Percentiles rank a stretch among this genome's conserved stretches.
Evolutionary conservation across 495 filamentous ascomycete genomes (phyloP).

Genomic region (Eremomyces bilateralis): DNA sequence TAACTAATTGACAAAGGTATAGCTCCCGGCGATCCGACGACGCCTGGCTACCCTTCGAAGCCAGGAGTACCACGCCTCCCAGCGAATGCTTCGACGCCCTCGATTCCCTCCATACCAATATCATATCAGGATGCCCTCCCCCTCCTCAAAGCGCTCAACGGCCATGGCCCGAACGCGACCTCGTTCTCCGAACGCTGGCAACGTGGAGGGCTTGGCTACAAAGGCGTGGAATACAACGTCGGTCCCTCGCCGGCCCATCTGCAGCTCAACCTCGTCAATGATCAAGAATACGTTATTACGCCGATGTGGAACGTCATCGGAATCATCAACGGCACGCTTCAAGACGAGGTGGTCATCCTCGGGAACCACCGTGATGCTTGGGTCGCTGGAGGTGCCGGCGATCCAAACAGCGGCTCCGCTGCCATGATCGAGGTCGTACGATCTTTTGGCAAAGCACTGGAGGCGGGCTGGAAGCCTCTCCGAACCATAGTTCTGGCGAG

Average conservation of each 20-base stretch:
- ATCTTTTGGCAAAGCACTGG: slow-evolving; percentile 15
- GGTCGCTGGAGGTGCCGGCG: slow-evolving; percentile 44
- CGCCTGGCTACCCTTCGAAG: slow-evolving; percentile 83
- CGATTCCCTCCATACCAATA: slow-evolving; percentile 79
- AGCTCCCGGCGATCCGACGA: slow-evolving; percentile 52
- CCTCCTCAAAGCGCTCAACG: slow-evolving; percentile 71
- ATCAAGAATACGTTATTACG: slow-evolving; percentile 74
- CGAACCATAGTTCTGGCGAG: slow-evolving; percentile 47
- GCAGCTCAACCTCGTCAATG: slow-evolving; percentile 62
- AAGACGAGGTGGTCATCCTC: slow-evolving; percentile 72
- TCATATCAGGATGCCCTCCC: slow-evolving; percentile 76
- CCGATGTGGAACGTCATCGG: slow-evolving; percentile 93
- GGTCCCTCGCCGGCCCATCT: slow-evolving; percentile 64
- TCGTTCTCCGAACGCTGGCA: slow-evolving; percentile 57
- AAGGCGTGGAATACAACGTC: slow-evolving; percentile 77
- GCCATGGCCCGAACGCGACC: slow-evolving; percentile 56
- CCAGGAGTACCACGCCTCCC: slow-evolving; percentile 66
- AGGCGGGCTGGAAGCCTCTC: slow-evolving; percentile 20
- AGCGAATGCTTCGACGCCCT: slow-evolving; percentile 43
- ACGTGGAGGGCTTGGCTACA: slow-evolving; percentile 52
- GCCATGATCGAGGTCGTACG: slow-evolving; percentile 22
- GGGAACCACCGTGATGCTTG: slow-evolving; percentile 94
- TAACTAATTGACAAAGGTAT: slow-evolving; percentile 22
- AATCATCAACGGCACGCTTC: slow-evolving; percentile 72
- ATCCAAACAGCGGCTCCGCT: slow-evolving; percentile 24